Percentiles rank a stretch among this genome's conserved stretches.
These are phyloP conservation scores for Cymodocea nodosa DNA, from an alignment of 116 monocot genomes.

Conservation along the genomic window DNA sequence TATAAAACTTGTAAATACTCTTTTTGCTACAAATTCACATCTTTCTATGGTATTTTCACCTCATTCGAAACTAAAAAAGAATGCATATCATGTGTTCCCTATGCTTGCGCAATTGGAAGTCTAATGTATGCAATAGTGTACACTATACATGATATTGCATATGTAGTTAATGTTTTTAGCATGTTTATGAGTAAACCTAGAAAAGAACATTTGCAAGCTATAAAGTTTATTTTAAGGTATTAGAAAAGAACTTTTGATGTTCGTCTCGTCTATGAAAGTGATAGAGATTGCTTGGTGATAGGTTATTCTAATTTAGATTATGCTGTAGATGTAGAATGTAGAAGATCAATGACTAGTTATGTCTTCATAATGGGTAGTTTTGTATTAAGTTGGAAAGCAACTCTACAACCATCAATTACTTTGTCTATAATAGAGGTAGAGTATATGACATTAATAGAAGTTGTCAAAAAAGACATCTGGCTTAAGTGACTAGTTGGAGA, in stretches of 20 bases:
- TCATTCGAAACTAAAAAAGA: not conserved
- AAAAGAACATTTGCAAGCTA: not conserved
- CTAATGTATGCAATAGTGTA: conserved; percentile 6
- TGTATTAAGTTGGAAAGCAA: conserved; percentile 2
- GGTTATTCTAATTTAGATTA: not conserved
- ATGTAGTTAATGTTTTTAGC: not conserved
- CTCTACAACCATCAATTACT: not conserved
- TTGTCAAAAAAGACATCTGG: too few species aligned
- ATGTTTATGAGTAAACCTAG: not conserved
- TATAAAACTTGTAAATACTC: not conserved
- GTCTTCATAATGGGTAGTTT: too few species aligned
- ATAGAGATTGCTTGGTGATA: not conserved
- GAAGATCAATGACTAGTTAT: not conserved
- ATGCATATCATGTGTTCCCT: not conserved
- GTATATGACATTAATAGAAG: not conserved
- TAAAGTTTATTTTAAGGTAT: not conserved
- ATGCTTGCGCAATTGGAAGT: not conserved
- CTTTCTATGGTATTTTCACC: not conserved
- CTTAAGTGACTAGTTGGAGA: too few species aligned
- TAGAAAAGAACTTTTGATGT: not conserved
- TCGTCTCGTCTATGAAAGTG: not conserved
- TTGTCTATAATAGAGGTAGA: conserved; percentile 4
- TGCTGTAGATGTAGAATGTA: not conserved
- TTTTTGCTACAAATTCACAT: not conserved
- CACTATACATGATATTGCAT: not conserved